Percentiles rank a stretch among this genome's conserved stretches.
phyloP scores from a whole-genome alignment of 2,329 filamentous ascomycete species.

The Neopestalotiopsis sp. region DNA sequence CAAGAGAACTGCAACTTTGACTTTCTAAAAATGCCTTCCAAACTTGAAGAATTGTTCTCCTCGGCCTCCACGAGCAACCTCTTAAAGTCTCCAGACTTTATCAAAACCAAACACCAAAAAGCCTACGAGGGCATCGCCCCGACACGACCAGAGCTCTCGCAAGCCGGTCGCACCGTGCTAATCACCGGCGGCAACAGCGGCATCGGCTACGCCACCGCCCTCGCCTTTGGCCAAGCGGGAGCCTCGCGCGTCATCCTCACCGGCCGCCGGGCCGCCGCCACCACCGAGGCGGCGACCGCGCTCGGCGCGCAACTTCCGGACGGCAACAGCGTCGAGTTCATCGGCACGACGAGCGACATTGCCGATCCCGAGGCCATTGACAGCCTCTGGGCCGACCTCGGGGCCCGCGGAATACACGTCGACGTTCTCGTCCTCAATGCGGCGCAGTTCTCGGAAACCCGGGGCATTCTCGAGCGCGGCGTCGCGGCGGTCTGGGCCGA shows the following conservation, averaged over 20 bases:
- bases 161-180: constrained; percentile 58
- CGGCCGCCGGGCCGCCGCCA: constrained; percentile 38
- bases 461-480: constrained; percentile 30
- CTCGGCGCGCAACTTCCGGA: constrained; percentile 19
- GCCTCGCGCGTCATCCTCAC: constrained; percentile 44
- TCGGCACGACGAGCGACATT: constrained; percentile 30
- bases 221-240: constrained; percentile 53
- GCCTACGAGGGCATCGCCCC: constrained; percentile 45
- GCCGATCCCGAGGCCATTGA: constrained; percentile 29
- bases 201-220: constrained; percentile 68
- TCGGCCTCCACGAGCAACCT: neutral
- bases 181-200: constrained; percentile 71
- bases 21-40: neutral
- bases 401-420: constrained; percentile 27
- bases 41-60: neutral
- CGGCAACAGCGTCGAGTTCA: constrained; percentile 21
- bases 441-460: constrained; percentile 19
- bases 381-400: constrained; percentile 35
- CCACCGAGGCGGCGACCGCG: constrained; percentile 34
- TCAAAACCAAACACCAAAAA: constrained; percentile 37
- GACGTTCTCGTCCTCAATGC: constrained; percentile 43
- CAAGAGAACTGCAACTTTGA: neutral
- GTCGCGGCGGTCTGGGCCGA: constrained; percentile 29
- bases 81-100: constrained; percentile 21
- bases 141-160: constrained; percentile 41